Evolutionary conservation across 345 rosid species (phyloP), one percentile per base, ranked within the genome.

Genomic region (Gossypium mustelinum): DNA sequence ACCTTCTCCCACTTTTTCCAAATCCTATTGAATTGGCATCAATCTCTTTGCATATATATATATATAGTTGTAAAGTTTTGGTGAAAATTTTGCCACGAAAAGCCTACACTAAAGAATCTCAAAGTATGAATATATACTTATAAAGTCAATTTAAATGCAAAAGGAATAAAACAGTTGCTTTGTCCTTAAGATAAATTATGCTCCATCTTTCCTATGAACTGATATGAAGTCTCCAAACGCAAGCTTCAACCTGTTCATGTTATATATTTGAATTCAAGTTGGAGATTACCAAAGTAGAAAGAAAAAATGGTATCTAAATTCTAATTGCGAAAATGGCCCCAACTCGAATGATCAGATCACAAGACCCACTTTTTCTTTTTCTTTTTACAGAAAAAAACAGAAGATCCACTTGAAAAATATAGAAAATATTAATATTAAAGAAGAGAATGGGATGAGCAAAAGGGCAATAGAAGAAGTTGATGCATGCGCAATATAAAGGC

Each of bases 61-160:
- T 4, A 29, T 29, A 29, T 3, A 29, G 41, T 56, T n/a, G 60
- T n/a, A 56, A 56, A 58, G 50, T 44, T 61, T 71, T 75, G 77
- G 84, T 11, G 77, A 78, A 76, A 78, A 76, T 60, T 70, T 73
- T 61, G 73, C 80, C 70, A 69, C 61, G 63, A 70, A 51, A 51
- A 5, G 56, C 56, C 18, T 52, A 7, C 18, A 17, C 22, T 7
- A 7, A 54, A 54, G 80, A 76, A 76, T 78, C 73, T 63, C 47
- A 22, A 72, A 27, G n/a, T 59, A 11, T 55, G 13, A 22, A 72
- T 27, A n/a, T 59, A 17, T 55, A n/a, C 18, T 17, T 54, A 54
- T n/a, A 18, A 2, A 18, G 39, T 20, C 65, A 72, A 72, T 11
- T 71, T 54, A 17, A 41, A 54, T 41, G 64, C 18, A 55, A 57